phyloP scores from a whole-genome alignment of 768 basidiomycete genomes.

The Lentinula sp. region DNA sequence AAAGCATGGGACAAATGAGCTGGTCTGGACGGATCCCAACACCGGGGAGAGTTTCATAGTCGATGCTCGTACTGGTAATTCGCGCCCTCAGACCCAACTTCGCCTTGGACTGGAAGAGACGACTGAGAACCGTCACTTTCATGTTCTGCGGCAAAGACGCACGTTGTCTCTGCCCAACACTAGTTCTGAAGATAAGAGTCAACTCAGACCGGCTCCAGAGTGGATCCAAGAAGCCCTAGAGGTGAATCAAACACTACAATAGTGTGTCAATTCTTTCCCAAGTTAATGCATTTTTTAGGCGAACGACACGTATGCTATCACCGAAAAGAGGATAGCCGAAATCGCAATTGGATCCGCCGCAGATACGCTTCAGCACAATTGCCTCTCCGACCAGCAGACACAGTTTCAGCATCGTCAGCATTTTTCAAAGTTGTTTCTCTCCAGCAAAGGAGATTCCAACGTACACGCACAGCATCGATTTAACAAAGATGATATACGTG shows the following conservation, averaged over 20 bases:
- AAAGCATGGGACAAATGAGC: slow-evolving; percentile 24
- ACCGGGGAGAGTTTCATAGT: slow-evolving; percentile 56
- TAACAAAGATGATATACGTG: slow-evolving; percentile 45
- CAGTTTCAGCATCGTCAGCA: neutral
- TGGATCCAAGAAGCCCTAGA: slow-evolving; percentile 63
- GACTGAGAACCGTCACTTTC: slow-evolving; percentile 41
- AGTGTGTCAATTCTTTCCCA: neutral
- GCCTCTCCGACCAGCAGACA: neutral
- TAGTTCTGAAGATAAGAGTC: neutral
- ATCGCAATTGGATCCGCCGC: slow-evolving; percentile 1
- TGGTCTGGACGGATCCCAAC: slow-evolving; percentile 58
- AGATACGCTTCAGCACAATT: neutral
- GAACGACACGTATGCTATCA: slow-evolving; percentile 48
- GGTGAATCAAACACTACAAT: slow-evolving; percentile 24
- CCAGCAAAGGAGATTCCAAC: neutral
- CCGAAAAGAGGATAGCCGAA: slow-evolving; percentile 22
- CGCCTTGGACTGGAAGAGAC: slow-evolving; percentile 54
- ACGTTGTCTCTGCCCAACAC: slow-evolving; percentile 6
- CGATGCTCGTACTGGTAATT: slow-evolving; percentile 68
- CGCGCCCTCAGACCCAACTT: slow-evolving; percentile 29
- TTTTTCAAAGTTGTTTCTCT: neutral
- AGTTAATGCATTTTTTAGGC: slow-evolving; percentile 26
- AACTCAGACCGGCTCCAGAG: slow-evolving; percentile 29
- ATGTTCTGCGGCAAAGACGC: slow-evolving; percentile 5
- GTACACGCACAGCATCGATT: slow-evolving; percentile 25